Evolutionary conservation across 371 early-diverging fungal species (phyloP).

Genomic region (Thermomucor indicae-seudaticae): DNA sequence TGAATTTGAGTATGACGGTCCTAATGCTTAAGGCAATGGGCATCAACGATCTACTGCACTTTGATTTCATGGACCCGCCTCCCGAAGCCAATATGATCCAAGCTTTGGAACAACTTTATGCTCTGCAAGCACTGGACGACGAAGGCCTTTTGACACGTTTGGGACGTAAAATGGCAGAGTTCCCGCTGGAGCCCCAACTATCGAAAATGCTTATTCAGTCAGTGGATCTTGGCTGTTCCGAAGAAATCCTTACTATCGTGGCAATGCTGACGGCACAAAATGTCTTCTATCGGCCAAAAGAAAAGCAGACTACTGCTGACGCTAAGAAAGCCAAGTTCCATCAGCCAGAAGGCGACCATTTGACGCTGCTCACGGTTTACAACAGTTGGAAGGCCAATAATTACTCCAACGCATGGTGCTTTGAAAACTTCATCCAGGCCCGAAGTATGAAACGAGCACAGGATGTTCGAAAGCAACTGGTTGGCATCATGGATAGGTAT

Average conservation of each 20-base stretch:
- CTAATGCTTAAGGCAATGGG: slow-evolving; percentile 95
- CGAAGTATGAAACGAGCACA: slow-evolving; percentile 86
- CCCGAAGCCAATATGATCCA: slow-evolving; percentile 89
- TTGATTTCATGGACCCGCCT: slow-evolving; percentile 98
- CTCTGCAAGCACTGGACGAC: slow-evolving; percentile 92
- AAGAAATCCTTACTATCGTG: slow-evolving; percentile 94
- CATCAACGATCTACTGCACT: slow-evolving; percentile 91
- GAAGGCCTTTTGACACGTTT: slow-evolving; percentile 91
- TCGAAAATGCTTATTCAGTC: slow-evolving; percentile 92
- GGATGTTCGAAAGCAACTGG: slow-evolving; percentile 93
- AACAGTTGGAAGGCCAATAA: slow-evolving; percentile 90
- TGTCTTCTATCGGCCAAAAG: slow-evolving; percentile 95
- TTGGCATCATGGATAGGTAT: slow-evolving; percentile 91
- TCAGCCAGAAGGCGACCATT: slow-evolving; percentile 97
- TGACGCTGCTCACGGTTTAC: slow-evolving; percentile 94
- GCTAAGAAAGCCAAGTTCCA: slow-evolving; percentile 95
- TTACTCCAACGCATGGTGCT: slow-evolving; percentile 93
- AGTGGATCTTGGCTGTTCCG: slow-evolving; percentile 90
- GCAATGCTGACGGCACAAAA: slow-evolving; percentile 95
- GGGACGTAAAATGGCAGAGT: slow-evolving; percentile 97
- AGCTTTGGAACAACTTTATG: slow-evolving; percentile 91
- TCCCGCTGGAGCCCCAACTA: slow-evolving; percentile 92
- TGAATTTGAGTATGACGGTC: slow-evolving; percentile 90
- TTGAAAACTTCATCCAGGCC: slow-evolving; percentile 92
- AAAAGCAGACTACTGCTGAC: slow-evolving; percentile 93